phyloP scores from a whole-genome alignment of 2,329 filamentous ascomycete genomes.

The Rutstroemia sp. region DNA sequence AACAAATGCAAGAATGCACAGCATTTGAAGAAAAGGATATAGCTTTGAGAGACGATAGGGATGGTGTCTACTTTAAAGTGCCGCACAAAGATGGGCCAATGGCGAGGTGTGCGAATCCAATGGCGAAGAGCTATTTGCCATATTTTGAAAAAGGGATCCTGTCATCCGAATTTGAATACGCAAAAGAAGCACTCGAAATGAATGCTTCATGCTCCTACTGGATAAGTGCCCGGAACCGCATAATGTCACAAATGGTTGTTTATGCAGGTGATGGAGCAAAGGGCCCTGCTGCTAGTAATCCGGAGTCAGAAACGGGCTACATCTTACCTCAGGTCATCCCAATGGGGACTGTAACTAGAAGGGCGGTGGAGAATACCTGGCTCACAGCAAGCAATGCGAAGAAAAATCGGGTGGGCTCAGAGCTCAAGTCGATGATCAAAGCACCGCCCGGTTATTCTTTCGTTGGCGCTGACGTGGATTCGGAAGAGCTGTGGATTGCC shows the following conservation, averaged over 20 bases:
- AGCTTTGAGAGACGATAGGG: constrained; percentile 56
- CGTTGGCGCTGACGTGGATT: constrained; percentile 95
- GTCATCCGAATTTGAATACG: constrained; percentile 80
- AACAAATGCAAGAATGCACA: constrained; percentile 67
- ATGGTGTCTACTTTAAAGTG: constrained; percentile 77
- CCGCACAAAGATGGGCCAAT: constrained; percentile 92
- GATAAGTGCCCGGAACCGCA: constrained; percentile 91
- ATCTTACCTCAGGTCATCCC: constrained; percentile 95
- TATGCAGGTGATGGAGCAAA: constrained; percentile 59
- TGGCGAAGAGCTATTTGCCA: constrained; percentile 82
- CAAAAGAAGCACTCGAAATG: constrained; percentile 95
- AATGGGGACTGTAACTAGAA: constrained; percentile 93
- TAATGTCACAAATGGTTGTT: constrained; percentile 91
- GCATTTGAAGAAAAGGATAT: constrained; percentile 68
- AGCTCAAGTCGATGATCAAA: constrained; percentile 93
- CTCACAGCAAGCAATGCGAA: constrained; percentile 97
- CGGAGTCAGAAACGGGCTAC: constrained; percentile 50
- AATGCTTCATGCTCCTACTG: constrained; percentile 98
- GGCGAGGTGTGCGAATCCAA: constrained; percentile 75
- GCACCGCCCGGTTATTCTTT: constrained; percentile 88
- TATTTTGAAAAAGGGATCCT: constrained; percentile 89
- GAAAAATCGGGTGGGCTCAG: constrained; percentile 88
- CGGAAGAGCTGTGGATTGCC: constrained; percentile 96
- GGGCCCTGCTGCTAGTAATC: constrained; percentile 13
- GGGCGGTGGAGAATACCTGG: constrained; percentile 97